A percentile compares a stretch with the other conserved stretches of the same genome.
phyloP scores from a whole-genome alignment of 345 rosid species.

The Firmiana major region DNA sequence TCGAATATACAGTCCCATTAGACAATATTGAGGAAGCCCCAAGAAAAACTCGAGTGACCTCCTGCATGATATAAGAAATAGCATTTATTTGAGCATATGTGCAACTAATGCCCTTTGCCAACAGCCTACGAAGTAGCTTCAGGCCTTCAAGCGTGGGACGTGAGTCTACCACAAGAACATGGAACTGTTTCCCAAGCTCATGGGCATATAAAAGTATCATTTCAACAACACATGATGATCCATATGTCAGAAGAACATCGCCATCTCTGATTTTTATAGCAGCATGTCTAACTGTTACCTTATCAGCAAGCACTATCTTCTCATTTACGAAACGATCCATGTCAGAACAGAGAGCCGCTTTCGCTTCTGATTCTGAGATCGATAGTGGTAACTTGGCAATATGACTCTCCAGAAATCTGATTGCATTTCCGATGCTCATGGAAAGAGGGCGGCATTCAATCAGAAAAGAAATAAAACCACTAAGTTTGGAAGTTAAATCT shows the following conservation, averaged over 20 bases:
- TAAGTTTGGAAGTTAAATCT: constrained; percentile 61
- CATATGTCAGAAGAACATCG: constrained; percentile 74
- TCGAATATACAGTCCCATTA: constrained; percentile 73
- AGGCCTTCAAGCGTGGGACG: constrained; percentile 75
- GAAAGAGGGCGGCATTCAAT: constrained; percentile 76
- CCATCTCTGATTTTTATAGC: constrained; percentile 70
- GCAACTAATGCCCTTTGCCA: constrained; percentile 52
- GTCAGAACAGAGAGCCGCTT: constrained; percentile 46
- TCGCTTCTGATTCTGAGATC: constrained; percentile 62
- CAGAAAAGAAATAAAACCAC: constrained; percentile 65
- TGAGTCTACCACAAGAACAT: constrained; percentile 66
- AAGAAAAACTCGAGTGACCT: constrained; percentile 61
- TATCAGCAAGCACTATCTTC: constrained; percentile 63
- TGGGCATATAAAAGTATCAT: constrained; percentile 66
- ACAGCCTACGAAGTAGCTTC: too few species aligned
- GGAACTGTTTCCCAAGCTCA: constrained; percentile 66
- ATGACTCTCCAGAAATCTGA: constrained; percentile 65
- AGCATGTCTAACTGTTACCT: constrained; percentile 64
- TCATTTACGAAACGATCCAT: constrained; percentile 64
- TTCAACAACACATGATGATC: constrained; percentile 73
- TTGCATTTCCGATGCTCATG: constrained; percentile 91
- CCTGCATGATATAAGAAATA: constrained; percentile 69
- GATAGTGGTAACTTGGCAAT: constrained; percentile 55
- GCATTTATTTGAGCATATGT: constrained; percentile 75
- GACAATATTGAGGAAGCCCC: constrained; percentile 77